These are phyloP conservation scores for Russula brevipes DNA, from an alignment of 768 basidiomycete genomes.

Conservation along the genomic window DNA sequence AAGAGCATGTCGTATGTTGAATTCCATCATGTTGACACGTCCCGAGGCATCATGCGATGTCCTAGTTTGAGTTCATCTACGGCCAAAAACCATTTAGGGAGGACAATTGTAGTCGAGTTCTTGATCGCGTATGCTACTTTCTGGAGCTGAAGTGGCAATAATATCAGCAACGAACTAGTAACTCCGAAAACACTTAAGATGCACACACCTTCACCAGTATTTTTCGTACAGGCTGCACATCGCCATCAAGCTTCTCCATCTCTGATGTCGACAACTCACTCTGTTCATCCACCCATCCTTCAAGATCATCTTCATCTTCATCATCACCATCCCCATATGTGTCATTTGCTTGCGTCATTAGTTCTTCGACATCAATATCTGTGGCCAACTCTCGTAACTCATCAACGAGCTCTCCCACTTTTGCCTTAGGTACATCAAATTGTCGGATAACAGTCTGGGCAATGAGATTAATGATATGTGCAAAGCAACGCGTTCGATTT, in stretches of 20 bases:
- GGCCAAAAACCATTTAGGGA: constrained; percentile 31
- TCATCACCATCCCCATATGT: no score
- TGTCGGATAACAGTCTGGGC: constrained; percentile 32
- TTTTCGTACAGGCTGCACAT: no score
- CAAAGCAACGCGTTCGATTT: constrained; percentile 35
- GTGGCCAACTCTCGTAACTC: neutral
- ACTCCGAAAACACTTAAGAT: no score
- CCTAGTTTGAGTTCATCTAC: constrained; percentile 21
- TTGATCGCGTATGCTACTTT: constrained; percentile 22
- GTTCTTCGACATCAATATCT: neutral
- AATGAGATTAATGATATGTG: constrained; percentile 37
- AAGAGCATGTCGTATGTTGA: constrained; percentile 37
- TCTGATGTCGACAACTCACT: no score
- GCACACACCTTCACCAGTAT: no score
- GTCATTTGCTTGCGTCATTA: no score
- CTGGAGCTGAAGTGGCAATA: neutral
- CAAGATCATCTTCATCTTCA: no score
- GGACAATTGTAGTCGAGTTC: constrained; percentile 31
- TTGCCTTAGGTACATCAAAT: constrained; percentile 33
- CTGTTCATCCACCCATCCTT: no score
- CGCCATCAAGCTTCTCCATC: no score
- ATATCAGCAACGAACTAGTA: no score
- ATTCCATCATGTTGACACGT: constrained; percentile 39
- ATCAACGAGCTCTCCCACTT: neutral
- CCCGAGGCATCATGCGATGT: constrained; percentile 33